A percentile compares a stretch with the other conserved stretches of the same genome.
phyloP scores from a whole-genome alignment of 495 filamentous ascomycete genomes.

The Cairneyella variabilis region DNA sequence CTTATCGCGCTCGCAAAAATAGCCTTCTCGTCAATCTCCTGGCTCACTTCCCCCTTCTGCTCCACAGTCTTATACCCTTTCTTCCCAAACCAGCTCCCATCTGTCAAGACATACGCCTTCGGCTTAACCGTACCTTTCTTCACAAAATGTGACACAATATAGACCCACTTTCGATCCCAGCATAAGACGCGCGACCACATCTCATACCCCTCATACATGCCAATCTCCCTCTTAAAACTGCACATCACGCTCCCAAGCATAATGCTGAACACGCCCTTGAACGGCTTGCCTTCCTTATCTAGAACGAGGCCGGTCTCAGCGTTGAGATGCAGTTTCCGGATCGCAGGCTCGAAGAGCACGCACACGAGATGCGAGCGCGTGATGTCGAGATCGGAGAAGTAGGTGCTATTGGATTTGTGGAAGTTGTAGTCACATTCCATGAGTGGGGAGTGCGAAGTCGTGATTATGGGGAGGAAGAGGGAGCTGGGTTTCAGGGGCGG shows the following conservation, averaged over 20 bases:
- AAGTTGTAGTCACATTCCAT: conserved; percentile 79
- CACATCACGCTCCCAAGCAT: conserved; percentile 65
- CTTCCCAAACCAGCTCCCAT: conserved; percentile 21
- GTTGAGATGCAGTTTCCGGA: conserved; percentile 37
- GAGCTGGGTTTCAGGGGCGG: conserved; percentile 28
- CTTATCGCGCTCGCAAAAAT: conserved; percentile 51
- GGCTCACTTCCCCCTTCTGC: background rate
- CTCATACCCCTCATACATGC: conserved; percentile 65
- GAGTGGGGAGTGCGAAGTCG: conserved; percentile 51
- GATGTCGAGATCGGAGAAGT: conserved; percentile 78
- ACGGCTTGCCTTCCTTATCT: conserved; percentile 30
- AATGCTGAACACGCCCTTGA: conserved; percentile 47
- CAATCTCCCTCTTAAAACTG: conserved; percentile 66
- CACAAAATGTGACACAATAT: conserved; percentile 65
- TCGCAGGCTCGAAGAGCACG: conserved; percentile 48
- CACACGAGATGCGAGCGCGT: conserved; percentile 59
- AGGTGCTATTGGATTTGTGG: conserved; percentile 82
- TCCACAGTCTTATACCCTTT: conserved; percentile 28
- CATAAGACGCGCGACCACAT: conserved; percentile 64
- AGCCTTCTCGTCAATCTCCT: conserved; percentile 24
- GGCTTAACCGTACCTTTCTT: conserved; percentile 50
- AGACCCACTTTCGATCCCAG: conserved; percentile 86
- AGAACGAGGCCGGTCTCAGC: conserved; percentile 34
- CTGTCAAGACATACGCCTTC: conserved; percentile 34
- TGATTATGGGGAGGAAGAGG: conserved; percentile 64